A percentile compares a stretch with the other conserved stretches of the same genome.
Evolutionary conservation across 108 stramenopile genomes (phyloP).

Genomic region (Discostella stelligeroides): DNA sequence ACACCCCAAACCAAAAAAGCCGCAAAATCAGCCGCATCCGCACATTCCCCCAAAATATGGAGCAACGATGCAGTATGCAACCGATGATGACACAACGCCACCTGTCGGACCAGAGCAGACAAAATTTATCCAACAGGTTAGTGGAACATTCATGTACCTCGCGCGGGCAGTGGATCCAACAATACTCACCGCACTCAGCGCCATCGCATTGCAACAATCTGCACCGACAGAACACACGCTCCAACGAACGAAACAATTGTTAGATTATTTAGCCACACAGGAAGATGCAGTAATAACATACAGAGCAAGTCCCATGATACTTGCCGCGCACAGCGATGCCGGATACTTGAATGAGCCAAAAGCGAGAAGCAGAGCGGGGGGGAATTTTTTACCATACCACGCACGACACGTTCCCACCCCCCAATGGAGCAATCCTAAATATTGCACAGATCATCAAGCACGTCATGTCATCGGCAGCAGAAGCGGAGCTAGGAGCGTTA

Average conservation of each 20-base stretch:
- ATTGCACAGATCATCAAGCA: too few relatives aligned
- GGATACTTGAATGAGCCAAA: too few relatives aligned
- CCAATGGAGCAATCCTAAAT: too few relatives aligned
- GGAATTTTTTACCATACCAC: not conserved
- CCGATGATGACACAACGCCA: too few relatives aligned
- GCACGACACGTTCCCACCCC: not conserved
- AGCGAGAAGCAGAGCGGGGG: constrained; percentile 6
- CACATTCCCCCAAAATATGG: not conserved
- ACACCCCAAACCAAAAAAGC: not conserved
- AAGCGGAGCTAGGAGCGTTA: constrained; percentile 1
- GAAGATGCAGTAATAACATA: not conserved
- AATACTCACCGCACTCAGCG: too few relatives aligned
- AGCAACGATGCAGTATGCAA: not conserved
- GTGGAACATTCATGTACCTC: not conserved
- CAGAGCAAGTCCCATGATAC: too few relatives aligned
- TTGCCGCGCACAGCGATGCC: too few relatives aligned
- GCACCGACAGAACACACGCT: too few relatives aligned
- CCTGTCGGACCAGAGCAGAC: not conserved
- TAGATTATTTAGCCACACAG: not conserved
- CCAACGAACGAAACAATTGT: too few relatives aligned
- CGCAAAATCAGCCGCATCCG: not conserved
- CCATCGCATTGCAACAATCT: too few relatives aligned
- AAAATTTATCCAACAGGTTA: not conserved
- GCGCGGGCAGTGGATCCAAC: not conserved
- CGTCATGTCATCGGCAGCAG: constrained; percentile 1